Conservation (phyloP, 805 yeast genomes). For the Candida nitratophila region DNA sequence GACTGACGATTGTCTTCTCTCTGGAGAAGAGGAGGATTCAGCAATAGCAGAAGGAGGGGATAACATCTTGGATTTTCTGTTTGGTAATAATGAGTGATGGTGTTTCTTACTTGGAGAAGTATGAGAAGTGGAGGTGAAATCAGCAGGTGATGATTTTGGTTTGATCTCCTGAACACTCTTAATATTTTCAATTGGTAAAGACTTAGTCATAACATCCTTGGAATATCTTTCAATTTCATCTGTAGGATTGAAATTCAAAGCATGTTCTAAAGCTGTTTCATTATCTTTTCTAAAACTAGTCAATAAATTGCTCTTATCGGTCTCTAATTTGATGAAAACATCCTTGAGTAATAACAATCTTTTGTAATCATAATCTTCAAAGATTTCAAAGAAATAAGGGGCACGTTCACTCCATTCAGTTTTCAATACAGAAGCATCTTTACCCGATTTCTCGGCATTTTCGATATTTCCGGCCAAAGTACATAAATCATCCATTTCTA, state of each 20-base stretch:
- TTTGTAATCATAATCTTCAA: slow-evolving; percentile 63
- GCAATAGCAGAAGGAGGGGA: slow-evolving; percentile 5
- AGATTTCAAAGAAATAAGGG: slow-evolving; percentile 66
- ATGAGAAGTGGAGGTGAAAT: slow-evolving; percentile 13
- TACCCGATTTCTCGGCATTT: slow-evolving; percentile 10
- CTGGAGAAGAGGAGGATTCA: slow-evolving; percentile 1
- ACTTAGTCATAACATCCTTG: slow-evolving; percentile 22
- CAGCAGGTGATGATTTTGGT: slow-evolving; percentile 6
- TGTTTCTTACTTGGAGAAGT: neutral
- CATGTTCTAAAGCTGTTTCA: slow-evolving; percentile 60
- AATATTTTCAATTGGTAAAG: slow-evolving; percentile 20
- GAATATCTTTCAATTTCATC: slow-evolving; percentile 56
- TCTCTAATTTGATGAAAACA: slow-evolving; percentile 57
- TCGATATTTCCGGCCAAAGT: slow-evolving; percentile 18
- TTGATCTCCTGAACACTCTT: slow-evolving; percentile 7
- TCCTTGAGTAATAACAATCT: slow-evolving; percentile 59
- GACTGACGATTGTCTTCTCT: slow-evolving; percentile 2
- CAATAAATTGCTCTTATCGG: slow-evolving; percentile 49
- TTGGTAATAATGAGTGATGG: slow-evolving; percentile 3
- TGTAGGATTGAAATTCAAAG: slow-evolving; percentile 56
- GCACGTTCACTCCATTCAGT: slow-evolving; percentile 72
- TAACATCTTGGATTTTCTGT: slow-evolving; percentile 3
- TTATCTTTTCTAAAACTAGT: slow-evolving; percentile 37
- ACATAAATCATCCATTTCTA: slow-evolving; percentile 30
- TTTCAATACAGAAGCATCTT: slow-evolving; percentile 35